These are phyloP conservation scores for Venturia carpophila DNA, from an alignment of 2,329 filamentous ascomycete species.

Conservation along the genomic window DNA sequence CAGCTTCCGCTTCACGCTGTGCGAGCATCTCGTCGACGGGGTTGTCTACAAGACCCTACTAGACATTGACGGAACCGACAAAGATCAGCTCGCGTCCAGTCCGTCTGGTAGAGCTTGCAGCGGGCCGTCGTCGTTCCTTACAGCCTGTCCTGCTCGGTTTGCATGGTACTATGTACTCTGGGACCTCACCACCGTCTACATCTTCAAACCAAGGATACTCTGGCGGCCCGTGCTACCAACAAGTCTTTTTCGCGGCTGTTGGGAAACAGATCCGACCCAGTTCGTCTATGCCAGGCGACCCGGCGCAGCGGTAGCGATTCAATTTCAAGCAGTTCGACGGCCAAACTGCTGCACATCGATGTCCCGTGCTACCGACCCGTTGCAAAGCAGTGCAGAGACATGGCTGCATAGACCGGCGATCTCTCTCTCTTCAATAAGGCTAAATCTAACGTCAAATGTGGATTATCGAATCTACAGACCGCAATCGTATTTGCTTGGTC, in stretches of 20 bases:
- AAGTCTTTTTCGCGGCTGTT: background rate
- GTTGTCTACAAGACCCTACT: background rate
- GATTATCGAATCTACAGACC: background rate
- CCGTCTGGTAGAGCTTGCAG: background rate
- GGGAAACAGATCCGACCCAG: background rate
- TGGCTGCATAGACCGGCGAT: background rate
- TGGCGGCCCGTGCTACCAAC: background rate
- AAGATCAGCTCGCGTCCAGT: background rate
- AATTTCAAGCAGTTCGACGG: background rate
- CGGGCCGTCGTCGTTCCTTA: background rate
- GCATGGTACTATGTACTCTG: background rate
- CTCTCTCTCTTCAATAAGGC: background rate
- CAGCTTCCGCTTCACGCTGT: background rate
- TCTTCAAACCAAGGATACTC: background rate
- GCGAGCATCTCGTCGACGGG: background rate
- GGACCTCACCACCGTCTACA: background rate
- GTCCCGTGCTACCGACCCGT: background rate
- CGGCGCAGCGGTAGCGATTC: background rate
- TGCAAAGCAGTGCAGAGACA: background rate
- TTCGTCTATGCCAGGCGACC: background rate
- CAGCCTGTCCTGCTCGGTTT: background rate
- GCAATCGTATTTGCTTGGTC: background rate
- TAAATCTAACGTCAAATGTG: background rate
- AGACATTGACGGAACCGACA: background rate
- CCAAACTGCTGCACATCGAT: slow-evolving; percentile 1